A percentile compares a stretch with the other conserved stretches of the same genome.
phyloP scores from a whole-genome alignment of 2,329 filamentous ascomycete species.

The Aspergillus jensenii region DNA sequence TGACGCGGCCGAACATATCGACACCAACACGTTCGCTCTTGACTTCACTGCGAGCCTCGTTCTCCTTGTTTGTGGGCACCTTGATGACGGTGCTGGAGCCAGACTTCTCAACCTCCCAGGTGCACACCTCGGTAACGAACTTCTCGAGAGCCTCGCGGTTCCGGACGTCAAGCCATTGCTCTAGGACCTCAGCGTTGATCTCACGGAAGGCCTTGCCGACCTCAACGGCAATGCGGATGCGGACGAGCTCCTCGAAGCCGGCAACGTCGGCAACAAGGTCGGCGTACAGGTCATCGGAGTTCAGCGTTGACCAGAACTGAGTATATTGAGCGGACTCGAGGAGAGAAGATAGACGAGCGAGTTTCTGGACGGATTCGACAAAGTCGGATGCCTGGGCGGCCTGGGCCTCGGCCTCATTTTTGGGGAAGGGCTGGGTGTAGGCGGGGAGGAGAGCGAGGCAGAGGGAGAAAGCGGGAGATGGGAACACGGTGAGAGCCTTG shows the following conservation, averaged over 20 bases:
- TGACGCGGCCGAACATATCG: conserved; percentile 60
- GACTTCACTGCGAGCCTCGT: conserved; percentile 93
- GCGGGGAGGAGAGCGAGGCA: conserved; percentile 91
- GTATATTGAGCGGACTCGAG: conserved; percentile 89
- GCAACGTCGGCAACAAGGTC: conserved; percentile 92
- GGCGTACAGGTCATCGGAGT: conserved; percentile 92
- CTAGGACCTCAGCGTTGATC: conserved; percentile 65
- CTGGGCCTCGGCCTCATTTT: conserved; percentile 47
- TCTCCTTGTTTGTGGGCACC: conserved; percentile 91
- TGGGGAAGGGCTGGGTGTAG: conserved; percentile 66
- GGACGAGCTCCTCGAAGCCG: conserved; percentile 92
- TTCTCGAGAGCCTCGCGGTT: conserved; percentile 67
- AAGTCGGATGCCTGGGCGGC: conserved; percentile 52
- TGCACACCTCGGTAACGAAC: conserved; percentile 81
- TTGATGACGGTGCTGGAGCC: conserved; percentile 54
- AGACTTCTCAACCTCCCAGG: conserved; percentile 72
- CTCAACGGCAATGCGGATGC: conserved; percentile 83
- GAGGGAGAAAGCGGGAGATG: conserved; percentile 90
- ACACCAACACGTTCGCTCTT: conserved; percentile 85
- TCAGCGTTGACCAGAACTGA: conserved; percentile 88
- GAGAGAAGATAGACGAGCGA: conserved; percentile 78
- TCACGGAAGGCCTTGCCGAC: conserved; percentile 79
- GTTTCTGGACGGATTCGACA: conserved; percentile 86
- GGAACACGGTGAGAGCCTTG: conserved; percentile 96
- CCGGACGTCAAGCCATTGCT: conserved; percentile 71